phyloP scores from a whole-genome alignment of 257 asterid genomes.

The Capsicum rhomboideum region DNA sequence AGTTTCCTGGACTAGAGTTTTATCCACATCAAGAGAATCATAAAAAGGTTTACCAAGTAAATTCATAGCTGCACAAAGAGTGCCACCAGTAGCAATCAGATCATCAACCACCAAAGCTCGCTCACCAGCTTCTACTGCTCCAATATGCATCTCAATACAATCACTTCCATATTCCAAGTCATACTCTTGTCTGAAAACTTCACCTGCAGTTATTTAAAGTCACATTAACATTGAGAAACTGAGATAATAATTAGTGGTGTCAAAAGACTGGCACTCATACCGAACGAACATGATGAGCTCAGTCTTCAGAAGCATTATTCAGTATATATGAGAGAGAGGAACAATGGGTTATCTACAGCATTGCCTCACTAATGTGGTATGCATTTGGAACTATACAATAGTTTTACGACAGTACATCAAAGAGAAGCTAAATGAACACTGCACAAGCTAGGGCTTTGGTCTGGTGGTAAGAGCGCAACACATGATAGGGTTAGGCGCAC shows the following conservation, averaged over 20 bases:
- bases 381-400: neutral
- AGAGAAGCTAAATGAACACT: neutral
- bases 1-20: neutral
- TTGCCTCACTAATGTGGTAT: neutral
- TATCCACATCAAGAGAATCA: neutral
- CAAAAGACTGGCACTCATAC: neutral
- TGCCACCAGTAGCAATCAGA: conserved; percentile 86
- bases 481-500: neutral
- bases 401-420: neutral
- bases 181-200: conserved; percentile 67
- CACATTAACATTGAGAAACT: neutral
- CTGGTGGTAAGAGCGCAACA: neutral
- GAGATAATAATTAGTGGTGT: neutral
- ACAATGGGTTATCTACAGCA: neutral
- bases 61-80: conserved; percentile 74
- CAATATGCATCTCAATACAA: conserved; percentile 83
- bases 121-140: conserved; percentile 65
- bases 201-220: conserved; percentile 28
- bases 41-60: conserved; percentile 42
- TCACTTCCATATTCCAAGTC: conserved; percentile 90
- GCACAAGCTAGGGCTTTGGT: neutral
- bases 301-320: neutral
- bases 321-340: neutral
- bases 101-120: conserved; percentile 76
- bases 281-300: neutral